Base-by-base conservation (phyloP, 441 rosid species). In the Omphalea diandra region DNA sequence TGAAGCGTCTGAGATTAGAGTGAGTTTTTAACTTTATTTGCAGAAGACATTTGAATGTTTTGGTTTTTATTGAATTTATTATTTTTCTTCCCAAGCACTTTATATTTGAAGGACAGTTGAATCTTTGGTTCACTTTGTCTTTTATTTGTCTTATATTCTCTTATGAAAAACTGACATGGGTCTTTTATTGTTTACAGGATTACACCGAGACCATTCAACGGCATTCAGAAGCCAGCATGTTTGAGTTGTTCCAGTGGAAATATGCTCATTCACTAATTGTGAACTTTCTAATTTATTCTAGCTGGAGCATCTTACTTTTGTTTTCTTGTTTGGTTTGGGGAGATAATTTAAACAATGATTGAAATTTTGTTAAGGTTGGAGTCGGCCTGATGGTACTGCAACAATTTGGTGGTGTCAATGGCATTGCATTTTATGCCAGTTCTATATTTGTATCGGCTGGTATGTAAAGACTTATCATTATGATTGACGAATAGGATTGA, bases 1-100 rank as follows among this genome's bases (percentile, higher is more conserved):
- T 72, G 98, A 93, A 79, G 90, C 86, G 67, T 81, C 87, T 72
- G 97, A 87, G 69, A 93, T 93, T 76, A 93, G 87, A 91, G 98
- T 90, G 83, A 44, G 70, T 20, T 76, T 38, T 54, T 67, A 31
- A 46, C 41, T 64, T 73, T 40, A 12, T 7, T 27, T 31, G 41
- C 40, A 20, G 5, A 18, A 38, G n/a, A 54, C 3, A 8, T 40
- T 31, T 5, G 3, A 27, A 40, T 41, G 1, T 17, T 47, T 8
- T 17, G 1, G 11, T 54, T 67, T 54, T 29, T 15, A 18, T 43
- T 36, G 7, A 26, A 55, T 17, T 32, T 33, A 11, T 22, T 11
- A 6, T 57, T 12, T 57, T 41, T n/a, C 22, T 38, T 44, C 27
- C 0, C 1, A 2, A 2, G 20, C 2, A 52, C 20, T 35, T 36